phyloP scores from a whole-genome alignment of 2,329 filamentous ascomycete genomes.

The Xylaria sp. region DNA sequence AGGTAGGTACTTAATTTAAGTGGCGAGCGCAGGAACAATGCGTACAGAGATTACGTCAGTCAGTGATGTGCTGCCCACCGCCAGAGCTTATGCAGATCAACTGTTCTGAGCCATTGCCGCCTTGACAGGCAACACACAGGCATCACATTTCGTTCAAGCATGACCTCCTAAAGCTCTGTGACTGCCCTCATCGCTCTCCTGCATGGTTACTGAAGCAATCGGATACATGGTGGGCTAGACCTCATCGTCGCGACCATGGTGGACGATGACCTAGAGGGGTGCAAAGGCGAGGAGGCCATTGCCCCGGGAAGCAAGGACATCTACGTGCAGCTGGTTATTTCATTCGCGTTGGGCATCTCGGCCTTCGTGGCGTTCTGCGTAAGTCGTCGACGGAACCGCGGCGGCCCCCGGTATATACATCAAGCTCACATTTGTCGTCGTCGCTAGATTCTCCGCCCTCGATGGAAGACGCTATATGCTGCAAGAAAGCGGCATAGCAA shows the following conservation, averaged over 20 bases:
- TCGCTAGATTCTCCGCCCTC: conserved; percentile 79
- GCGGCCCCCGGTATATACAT: neutral
- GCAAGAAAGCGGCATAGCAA: conserved; percentile 83
- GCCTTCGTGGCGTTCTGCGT: conserved; percentile 84
- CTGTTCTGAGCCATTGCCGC: neutral
- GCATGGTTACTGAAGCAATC: conserved; percentile 11
- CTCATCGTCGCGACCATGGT: conserved; percentile 29
- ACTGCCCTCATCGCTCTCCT: conserved; percentile 3
- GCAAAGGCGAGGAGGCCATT: conserved; percentile 42
- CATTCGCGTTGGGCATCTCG: conserved; percentile 73
- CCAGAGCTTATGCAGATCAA: conserved; percentile 2
- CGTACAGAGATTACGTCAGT: conserved; percentile 31
- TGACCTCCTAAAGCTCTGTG: conserved; percentile 24
- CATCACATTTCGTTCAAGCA: conserved; percentile 15
- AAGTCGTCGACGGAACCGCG: conserved; percentile 47
- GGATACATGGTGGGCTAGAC: conserved; percentile 22
- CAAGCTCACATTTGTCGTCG: conserved; percentile 22
- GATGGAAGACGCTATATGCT: conserved; percentile 92
- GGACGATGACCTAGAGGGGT: conserved; percentile 35
- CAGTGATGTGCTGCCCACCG: conserved; percentile 17
- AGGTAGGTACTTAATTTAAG: neutral
- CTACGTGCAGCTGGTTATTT: conserved; percentile 77
- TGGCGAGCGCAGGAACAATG: conserved; percentile 16
- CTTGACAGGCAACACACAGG: neutral
- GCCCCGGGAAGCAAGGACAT: conserved; percentile 59